These are phyloP conservation scores for Pseudoscleropodium purum DNA, from an alignment of 225 moss, liverwort and hornwort species.

Conservation along the genomic window DNA sequence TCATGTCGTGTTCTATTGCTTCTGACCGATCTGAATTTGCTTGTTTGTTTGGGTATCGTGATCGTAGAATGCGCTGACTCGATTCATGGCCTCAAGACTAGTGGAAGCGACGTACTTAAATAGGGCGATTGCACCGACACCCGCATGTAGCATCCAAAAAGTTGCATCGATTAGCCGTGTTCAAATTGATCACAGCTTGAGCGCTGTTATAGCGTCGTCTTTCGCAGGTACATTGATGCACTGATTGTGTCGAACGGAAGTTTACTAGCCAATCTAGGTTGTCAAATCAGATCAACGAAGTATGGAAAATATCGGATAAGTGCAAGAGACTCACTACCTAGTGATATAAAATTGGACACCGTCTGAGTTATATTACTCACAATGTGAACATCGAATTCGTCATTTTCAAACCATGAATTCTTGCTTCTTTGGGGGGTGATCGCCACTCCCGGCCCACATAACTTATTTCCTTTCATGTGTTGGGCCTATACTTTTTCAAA, in stretches of 20 bases:
- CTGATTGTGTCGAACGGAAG: neutral
- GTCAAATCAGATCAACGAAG: neutral
- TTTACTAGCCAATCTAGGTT: neutral
- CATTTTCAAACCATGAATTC: neutral
- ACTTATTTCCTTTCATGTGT: neutral
- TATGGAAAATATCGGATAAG: neutral
- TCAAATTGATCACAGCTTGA: neutral
- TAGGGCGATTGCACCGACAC: neutral
- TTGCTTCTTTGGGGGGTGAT: neutral
- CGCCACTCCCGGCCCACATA: neutral
- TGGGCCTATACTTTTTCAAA: neutral
- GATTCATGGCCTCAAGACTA: slow-evolving; percentile 19
- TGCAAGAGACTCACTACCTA: neutral
- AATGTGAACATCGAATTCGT: neutral
- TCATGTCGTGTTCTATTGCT: neutral
- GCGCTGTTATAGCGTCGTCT: neutral
- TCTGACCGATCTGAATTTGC: neutral
- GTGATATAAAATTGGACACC: neutral
- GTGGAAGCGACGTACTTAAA: slow-evolving; percentile 1
- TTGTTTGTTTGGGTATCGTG: neutral
- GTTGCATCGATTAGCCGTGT: neutral
- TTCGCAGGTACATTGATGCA: neutral
- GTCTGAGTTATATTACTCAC: neutral
- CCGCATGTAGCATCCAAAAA: neutral
- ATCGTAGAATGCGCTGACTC: neutral